Evolutionary conservation across 1,284 basidiomycete species (phyloP).

Genomic region (Exsudoporus floridanus): DNA sequence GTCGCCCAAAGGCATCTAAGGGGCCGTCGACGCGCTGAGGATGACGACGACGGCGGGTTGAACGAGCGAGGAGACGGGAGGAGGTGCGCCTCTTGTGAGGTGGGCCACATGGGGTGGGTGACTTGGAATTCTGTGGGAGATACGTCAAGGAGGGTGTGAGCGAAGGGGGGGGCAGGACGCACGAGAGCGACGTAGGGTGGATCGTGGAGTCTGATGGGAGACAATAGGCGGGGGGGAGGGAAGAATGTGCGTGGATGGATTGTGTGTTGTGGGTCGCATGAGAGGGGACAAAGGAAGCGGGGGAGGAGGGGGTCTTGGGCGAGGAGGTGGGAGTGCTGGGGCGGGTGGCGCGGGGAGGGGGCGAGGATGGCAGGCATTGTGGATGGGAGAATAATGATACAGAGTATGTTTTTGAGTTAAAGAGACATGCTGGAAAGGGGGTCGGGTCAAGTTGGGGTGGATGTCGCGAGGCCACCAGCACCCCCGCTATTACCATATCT

Average conservation of each 20-base stretch:
- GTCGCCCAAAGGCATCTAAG: constrained; percentile 30
- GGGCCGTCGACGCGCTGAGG: constrained; percentile 33
- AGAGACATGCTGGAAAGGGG: constrained; percentile 30
- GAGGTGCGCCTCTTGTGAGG: constrained; percentile 34
- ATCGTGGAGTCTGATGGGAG: constrained; percentile 33
- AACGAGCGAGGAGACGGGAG: constrained; percentile 27
- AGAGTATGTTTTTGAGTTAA: constrained; percentile 12
- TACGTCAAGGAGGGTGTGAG: constrained; percentile 9
- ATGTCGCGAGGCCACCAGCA: constrained; percentile 25
- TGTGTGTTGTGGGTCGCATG: constrained; percentile 11
- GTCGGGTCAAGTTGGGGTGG: constrained; percentile 24
- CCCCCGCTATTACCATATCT: constrained; percentile 19
- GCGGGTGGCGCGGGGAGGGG: constrained; percentile 31
- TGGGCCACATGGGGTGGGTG: constrained; percentile 38
- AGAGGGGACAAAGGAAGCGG: constrained; percentile 1
- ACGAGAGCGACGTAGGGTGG: constrained; percentile 25
- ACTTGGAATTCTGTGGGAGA: constrained; percentile 36
- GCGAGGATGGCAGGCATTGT: constrained; percentile 36
- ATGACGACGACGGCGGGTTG: constrained; percentile 39
- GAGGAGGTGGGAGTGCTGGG: constrained; percentile 12
- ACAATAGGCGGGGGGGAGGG: constrained; percentile 34
- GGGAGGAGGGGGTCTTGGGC: constrained; percentile 3
- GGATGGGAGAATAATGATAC: constrained; percentile 26
- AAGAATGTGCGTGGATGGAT: constrained; percentile 14
- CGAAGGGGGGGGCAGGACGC: constrained; percentile 2